These are phyloP conservation scores for Cercospora sesami DNA, from an alignment of 2,329 filamentous ascomycete species.

Conservation along the genomic window DNA sequence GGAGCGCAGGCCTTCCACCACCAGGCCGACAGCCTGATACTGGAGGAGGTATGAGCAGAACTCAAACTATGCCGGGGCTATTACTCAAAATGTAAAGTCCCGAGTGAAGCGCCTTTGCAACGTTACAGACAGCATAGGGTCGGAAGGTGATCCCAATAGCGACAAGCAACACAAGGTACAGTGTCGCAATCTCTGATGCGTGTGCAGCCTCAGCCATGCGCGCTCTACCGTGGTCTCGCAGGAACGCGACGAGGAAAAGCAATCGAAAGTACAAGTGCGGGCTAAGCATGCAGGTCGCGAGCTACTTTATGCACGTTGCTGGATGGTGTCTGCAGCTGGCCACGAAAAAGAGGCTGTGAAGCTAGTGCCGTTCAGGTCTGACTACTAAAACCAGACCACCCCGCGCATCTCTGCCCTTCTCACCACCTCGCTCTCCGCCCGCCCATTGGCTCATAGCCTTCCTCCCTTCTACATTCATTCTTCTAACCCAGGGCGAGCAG, in stretches of 20 bases:
- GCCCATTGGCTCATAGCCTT: constrained; percentile 31
- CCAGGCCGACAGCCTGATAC: neutral
- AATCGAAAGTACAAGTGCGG: constrained; percentile 18
- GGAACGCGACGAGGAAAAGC: constrained; percentile 25
- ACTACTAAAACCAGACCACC: constrained; percentile 22
- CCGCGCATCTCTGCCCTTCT: constrained; percentile 19
- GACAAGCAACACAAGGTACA: constrained; percentile 13
- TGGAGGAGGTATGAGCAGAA: constrained; percentile 9
- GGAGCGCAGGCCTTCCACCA: neutral
- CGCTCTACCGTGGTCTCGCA: constrained; percentile 14
- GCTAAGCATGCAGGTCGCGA: constrained; percentile 29
- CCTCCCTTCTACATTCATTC: constrained; percentile 28
- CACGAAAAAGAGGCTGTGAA: constrained; percentile 28
- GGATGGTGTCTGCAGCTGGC: constrained; percentile 30
- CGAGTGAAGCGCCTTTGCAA: constrained; percentile 23
- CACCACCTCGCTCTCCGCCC: constrained; percentile 26
- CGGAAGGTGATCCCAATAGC: constrained; percentile 25
- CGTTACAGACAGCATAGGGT: constrained; percentile 22
- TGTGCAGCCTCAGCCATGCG: constrained; percentile 11
- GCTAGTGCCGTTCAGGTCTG: constrained; percentile 20
- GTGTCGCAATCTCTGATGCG: constrained; percentile 28
- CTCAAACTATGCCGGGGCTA: constrained; percentile 25
- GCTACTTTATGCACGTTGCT: constrained; percentile 31
- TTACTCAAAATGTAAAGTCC: constrained; percentile 23
- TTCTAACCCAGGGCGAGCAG: constrained; percentile 29